Evolutionary conservation across 2,329 filamentous ascomycete species (phyloP), one percentile per base, ranked within the genome.

Genomic region (Metarhizium guizhouense): DNA sequence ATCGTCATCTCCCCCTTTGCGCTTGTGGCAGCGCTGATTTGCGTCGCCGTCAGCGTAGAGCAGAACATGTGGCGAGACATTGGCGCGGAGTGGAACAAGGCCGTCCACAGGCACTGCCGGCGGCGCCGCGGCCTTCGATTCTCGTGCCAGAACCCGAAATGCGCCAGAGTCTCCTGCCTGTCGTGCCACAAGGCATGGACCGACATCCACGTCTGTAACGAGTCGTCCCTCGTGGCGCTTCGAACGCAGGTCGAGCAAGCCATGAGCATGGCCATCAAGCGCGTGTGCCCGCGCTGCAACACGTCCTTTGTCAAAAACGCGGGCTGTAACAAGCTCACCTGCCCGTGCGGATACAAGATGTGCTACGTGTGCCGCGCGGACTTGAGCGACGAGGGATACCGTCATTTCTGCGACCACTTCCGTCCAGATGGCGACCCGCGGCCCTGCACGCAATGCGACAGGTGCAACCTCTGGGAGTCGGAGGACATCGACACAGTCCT

Each of bases 301-400:
- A 89, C 92, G 10, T 89, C 86, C 16, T 97, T 97, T 68, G 89
- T 99, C 72, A 97, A 97, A 70, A 87, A 85, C 6, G 85, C 86
- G 30, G 94, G 94, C 64, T 99, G 94, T 80, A 99, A 99, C 76
- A 97, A 97, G 74, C 80, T 99, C 45, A 93, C 90, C 6, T 97
- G 94, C 68, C 85, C 91, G 16, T 99, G 94, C 71, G 94, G 94
- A 8, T 97, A 97, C 73, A 87, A 88, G 63, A 97, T 97, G 93
- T 99, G 94, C 70, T 99, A 99, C 67, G 84, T 97, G 50, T 99
- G 94, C 70, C 88, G 94, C 45, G 86, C 86, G 62, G 85, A 90
- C 64, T 83, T 87, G 50, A 75, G 77, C 55, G 75, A 81, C 52
- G 86, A 92, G 68, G 92, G 93, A 0, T 97, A 99, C 70, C 80